A percentile compares a stretch with the other conserved stretches of the same genome.
These are phyloP conservation scores for Boeremia exigua DNA, from an alignment of 2,329 filamentous ascomycete genomes.

Conservation along the genomic window DNA sequence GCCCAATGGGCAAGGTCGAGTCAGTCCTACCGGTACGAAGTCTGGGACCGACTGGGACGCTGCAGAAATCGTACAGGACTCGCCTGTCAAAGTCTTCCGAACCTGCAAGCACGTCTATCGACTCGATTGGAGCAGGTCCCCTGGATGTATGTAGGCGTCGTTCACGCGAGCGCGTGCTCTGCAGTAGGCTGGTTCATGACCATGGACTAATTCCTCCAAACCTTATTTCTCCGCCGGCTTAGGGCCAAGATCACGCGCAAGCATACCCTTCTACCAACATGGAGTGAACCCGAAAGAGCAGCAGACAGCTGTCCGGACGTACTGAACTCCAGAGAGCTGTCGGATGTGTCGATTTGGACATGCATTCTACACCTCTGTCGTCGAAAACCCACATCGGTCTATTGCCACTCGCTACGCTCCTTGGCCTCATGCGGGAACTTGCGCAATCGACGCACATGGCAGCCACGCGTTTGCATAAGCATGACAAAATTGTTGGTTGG, in stretches of 20 bases:
- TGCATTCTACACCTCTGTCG: background rate
- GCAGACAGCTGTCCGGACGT: background rate
- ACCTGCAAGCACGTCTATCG: background rate
- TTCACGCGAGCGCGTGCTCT: constrained; percentile 6
- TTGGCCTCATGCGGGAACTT: constrained; percentile 6
- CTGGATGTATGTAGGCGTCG: background rate
- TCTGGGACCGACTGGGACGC: constrained; percentile 22
- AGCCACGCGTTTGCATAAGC: constrained; percentile 9
- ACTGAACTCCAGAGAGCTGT: background rate
- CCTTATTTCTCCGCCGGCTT: constrained; percentile 6
- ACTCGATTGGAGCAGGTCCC: background rate
- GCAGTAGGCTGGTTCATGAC: background rate
- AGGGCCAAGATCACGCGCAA: background rate
- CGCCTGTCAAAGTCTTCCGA: background rate
- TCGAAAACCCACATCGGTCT: background rate
- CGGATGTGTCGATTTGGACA: background rate
- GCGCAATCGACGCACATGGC: constrained; percentile 13
- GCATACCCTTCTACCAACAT: constrained; percentile 2
- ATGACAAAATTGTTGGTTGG: constrained; percentile 3
- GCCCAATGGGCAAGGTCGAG: constrained; percentile 20
- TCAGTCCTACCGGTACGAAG: constrained; percentile 23
- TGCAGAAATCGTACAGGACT: constrained; percentile 7
- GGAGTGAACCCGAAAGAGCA: background rate
- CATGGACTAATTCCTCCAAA: constrained; percentile 6
- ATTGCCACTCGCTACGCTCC: constrained; percentile 7